Conservation (phyloP, 73 alveolate species). For the Tetrahymena elliotti region DNA sequence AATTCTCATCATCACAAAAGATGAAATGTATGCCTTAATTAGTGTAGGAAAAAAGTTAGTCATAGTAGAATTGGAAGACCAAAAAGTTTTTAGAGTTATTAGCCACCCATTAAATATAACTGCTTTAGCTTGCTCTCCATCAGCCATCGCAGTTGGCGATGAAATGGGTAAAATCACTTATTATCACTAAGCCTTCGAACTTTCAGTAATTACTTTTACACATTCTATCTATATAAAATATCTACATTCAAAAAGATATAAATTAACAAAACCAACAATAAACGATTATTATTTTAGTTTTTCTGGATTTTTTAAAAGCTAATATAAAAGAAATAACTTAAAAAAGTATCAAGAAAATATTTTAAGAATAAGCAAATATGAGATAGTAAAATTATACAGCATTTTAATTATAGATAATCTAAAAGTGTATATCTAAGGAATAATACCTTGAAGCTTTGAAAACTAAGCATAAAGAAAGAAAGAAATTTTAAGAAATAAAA, state of each 20-base stretch:
- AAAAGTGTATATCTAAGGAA: too few relatives aligned
- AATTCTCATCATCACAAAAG: not conserved
- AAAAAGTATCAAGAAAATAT: too few relatives aligned
- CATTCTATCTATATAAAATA: not conserved
- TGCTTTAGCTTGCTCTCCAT: not conserved
- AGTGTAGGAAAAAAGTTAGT: not conserved
- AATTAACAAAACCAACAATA: not conserved
- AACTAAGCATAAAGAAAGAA: too few relatives aligned
- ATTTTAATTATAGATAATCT: too few relatives aligned
- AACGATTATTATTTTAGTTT: not conserved
- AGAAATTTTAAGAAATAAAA: too few relatives aligned
- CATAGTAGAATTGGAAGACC: not conserved
- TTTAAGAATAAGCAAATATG: too few relatives aligned
- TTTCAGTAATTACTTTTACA: not conserved
- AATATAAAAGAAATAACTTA: too few relatives aligned
- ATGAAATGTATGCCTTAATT: not conserved
- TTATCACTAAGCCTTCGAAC: not conserved
- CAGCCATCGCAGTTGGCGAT: not conserved
- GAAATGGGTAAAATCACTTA: not conserved
- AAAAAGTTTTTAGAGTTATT: not conserved
- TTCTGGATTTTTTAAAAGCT: not conserved
- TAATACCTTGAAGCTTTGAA: too few relatives aligned
- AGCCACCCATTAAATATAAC: not conserved
- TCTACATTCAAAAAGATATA: not conserved
- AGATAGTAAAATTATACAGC: too few relatives aligned